Percentiles rank a stretch among this genome's conserved stretches.
Evolutionary conservation across 2,329 filamentous ascomycete species (phyloP).

Genomic region (Fusarium secorum): DNA sequence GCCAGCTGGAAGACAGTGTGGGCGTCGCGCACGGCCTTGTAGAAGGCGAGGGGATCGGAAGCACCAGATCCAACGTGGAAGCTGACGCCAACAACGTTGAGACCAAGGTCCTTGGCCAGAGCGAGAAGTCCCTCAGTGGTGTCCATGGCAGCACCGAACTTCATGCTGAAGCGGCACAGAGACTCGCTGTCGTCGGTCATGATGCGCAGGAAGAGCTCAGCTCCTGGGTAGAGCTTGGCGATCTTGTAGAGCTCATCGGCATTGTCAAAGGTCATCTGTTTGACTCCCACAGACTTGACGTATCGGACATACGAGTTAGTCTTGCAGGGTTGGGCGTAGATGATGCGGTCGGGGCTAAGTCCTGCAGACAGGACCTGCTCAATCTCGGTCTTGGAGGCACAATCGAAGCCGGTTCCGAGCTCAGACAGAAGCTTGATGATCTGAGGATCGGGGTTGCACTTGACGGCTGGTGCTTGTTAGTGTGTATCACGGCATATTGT

Average conservation of each 20-base stretch:
- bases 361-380: conserved; percentile 87
- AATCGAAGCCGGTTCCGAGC: conserved; percentile 95
- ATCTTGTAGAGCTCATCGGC: conserved; percentile 98
- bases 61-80: conserved; percentile 98
- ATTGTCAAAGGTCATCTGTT: conserved; percentile 99
- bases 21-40: conserved; percentile 90
- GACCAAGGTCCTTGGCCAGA: conserved; percentile 79
- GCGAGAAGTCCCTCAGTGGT: conserved; percentile 78
- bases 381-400: conserved; percentile 96
- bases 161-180: conserved; percentile 93
- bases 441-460: conserved; percentile 95
- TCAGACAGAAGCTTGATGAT: conserved; percentile 87
- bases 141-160: conserved; percentile 93
- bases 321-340: conserved; percentile 99
- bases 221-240: conserved; percentile 86
- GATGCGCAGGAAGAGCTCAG: conserved; percentile 93
- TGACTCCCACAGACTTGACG: conserved; percentile 83
- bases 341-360: conserved; percentile 87
- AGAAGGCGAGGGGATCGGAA: conserved; percentile 89
- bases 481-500: not conserved
- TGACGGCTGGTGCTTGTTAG: conserved; percentile 73
- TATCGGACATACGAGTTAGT: conserved; percentile 97
- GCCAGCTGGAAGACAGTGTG: conserved; percentile 89
- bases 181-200: conserved; percentile 95
- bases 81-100: conserved; percentile 94